Conservation (phyloP, 805 yeast species). For the Cyberlindnera japonica region DNA sequence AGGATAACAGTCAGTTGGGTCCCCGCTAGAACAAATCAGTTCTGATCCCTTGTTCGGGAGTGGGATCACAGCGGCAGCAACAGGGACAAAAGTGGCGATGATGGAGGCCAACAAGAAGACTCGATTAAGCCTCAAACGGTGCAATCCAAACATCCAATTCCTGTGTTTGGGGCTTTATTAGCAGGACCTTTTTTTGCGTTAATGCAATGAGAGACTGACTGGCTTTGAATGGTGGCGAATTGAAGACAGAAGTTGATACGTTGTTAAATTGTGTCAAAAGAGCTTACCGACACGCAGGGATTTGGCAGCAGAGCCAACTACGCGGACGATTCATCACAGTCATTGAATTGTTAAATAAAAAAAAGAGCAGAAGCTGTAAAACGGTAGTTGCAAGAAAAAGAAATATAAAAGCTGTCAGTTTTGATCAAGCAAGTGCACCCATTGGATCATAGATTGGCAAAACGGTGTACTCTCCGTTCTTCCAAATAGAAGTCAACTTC, state of each 20-base stretch:
- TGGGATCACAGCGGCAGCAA: conserved; percentile 5
- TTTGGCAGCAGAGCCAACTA: not conserved
- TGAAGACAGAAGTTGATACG: not conserved
- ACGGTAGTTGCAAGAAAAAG: conserved; percentile 36
- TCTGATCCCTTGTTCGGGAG: conserved; percentile 4
- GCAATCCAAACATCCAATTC: not conserved
- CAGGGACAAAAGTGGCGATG: not conserved
- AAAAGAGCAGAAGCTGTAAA: not conserved
- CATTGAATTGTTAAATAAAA: not conserved
- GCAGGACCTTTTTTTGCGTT: no score
- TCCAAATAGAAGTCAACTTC: conserved; percentile 36
- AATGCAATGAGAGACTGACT: no score
- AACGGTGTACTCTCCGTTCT: conserved; percentile 45
- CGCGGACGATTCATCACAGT: no score
- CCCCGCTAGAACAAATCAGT: conserved; percentile 38
- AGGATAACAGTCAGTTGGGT: conserved; percentile 58
- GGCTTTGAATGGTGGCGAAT: not conserved
- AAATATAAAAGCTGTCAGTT: no score
- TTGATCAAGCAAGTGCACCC: conserved; percentile 43
- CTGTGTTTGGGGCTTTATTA: no score
- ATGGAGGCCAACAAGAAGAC: not conserved
- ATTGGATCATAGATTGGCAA: conserved; percentile 74
- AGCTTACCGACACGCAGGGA: not conserved
- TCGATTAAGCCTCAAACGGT: not conserved
- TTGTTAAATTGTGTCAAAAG: not conserved